Conservation (phyloP, 1,284 basidiomycete genomes). For the Ganoderma lucidum region DNA sequence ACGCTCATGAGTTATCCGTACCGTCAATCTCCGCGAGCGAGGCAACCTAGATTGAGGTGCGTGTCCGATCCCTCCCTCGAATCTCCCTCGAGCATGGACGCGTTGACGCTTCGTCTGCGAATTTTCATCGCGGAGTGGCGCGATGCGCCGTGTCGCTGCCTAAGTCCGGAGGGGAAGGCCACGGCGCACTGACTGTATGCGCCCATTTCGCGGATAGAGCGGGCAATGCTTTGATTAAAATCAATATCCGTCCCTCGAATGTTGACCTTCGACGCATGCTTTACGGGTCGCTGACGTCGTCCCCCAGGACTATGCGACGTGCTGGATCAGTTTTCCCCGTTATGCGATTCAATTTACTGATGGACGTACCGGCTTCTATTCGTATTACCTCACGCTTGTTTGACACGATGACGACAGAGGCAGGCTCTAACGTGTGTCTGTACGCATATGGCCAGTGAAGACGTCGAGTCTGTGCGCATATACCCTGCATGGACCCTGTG, state of each 20-base stretch:
- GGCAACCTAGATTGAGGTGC: slow-evolving; percentile 16
- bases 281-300: slow-evolving; percentile 4
- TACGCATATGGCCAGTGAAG: background rate
- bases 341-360: background rate
- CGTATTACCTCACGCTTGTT: background rate
- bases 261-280: background rate
- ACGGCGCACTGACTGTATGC: background rate
- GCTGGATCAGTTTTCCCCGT: background rate
- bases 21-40: slow-evolving; percentile 15
- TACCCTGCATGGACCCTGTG: no score
- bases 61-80: slow-evolving; percentile 9
- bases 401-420: background rate
- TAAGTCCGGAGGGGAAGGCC: background rate
- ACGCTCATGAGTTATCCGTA: background rate
- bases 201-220: background rate
- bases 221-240: background rate
- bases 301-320: background rate
- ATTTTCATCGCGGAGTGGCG: background rate
- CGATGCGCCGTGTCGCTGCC: background rate
- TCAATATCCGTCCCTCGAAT: slow-evolving; percentile 2
- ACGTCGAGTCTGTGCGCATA: background rate
- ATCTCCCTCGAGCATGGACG: slow-evolving; percentile 3
- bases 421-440: background rate
- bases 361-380: background rate
- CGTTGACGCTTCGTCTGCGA: background rate